Base-by-base conservation (phyloP, 2,329 filamentous ascomycete genomes). In the Elsinoe ampelina region DNA sequence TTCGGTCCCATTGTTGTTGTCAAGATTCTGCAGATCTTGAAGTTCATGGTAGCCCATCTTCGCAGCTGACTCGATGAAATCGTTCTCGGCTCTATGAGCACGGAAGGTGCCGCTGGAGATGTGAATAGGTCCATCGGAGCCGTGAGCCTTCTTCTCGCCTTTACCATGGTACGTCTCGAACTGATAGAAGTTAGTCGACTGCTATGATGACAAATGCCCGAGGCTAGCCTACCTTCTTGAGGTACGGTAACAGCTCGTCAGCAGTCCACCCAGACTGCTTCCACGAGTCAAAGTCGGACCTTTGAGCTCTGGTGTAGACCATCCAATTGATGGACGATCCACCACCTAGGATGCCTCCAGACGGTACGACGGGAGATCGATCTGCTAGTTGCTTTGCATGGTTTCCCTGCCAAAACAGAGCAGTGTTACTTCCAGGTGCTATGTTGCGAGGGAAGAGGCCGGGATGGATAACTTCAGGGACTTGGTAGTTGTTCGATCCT, bases 341-440 rank as follows among this genome's bases (percentile, higher is more conserved):
- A 5, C 84, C 85, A 15, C 85, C 85, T 0, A 87, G 73, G 0
- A 80, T 77, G 20, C 76, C 74, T 54, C 73, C 74, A 11, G 64
- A 69, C 10, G 72, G 71, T 5, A 76, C 71, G 19, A 75, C 69
- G 2, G 68, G 70, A 57, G 73, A 71, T n/a, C 77, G 68, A 12
- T 72, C 71, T 10, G 45, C 45, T 2, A 81, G 70, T 19, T 77
- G 63, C 35, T 73, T 66, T 0, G 73, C 72, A 30, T 73, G 64
- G 39, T 75, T 76, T 2, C 71, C 71, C 60, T 78, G 71, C 64
- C 80, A 80, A 64, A 81, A 81, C 20, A 77, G 65, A 7, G 76
- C 73, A 0, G 73, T 75, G 58, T 78, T 77, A 57, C 74, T 77
- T 12, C 68, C 70, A 0, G 78, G 77, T 7, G 70, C 66, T 0